Percentiles rank a stretch among this genome's conserved stretches.
Conservation (phyloP, 768 basidiomycete species). For the Auricularia sp. region DNA sequence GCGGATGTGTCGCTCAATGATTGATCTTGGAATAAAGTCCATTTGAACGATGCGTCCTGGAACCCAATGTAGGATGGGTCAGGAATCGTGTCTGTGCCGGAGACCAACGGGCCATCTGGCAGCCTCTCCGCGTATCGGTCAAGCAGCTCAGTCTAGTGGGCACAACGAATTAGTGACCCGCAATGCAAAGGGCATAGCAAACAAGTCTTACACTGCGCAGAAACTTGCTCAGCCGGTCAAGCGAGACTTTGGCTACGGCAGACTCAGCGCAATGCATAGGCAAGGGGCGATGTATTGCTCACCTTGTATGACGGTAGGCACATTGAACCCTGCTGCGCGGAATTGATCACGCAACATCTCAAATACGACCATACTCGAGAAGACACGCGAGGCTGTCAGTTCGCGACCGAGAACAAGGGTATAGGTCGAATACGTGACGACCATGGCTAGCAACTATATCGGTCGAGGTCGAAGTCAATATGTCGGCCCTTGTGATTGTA, state of each 20-base stretch:
- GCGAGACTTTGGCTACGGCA: constrained; percentile 45
- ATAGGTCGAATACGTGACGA: not conserved
- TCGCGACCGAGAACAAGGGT: not conserved
- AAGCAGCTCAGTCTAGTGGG: constrained; percentile 22
- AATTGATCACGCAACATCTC: constrained; percentile 47
- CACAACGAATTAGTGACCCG: constrained; percentile 12
- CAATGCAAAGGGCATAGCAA: not conserved
- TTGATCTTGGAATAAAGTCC: constrained; percentile 30
- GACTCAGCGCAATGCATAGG: not conserved
- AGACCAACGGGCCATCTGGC: constrained; percentile 3
- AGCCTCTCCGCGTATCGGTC: constrained; percentile 13
- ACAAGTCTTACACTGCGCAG: constrained; percentile 21
- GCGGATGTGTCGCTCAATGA: constrained; percentile 9
- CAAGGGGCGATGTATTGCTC: constrained; percentile 18
- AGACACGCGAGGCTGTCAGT: constrained; percentile 12
- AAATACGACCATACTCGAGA: constrained; percentile 40
- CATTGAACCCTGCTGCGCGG: constrained; percentile 20
- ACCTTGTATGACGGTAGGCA: constrained; percentile 19
- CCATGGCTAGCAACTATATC: not conserved
- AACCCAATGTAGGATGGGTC: constrained; percentile 2
- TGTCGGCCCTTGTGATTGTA: too few relatives aligned
- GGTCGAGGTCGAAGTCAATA: not conserved
- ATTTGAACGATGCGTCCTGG: constrained; percentile 11
- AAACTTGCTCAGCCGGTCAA: constrained; percentile 49
- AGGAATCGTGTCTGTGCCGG: not conserved